Evolutionary conservation across 306 rosid genomes (phyloP).

Genomic region (Carpinus viminea): DNA sequence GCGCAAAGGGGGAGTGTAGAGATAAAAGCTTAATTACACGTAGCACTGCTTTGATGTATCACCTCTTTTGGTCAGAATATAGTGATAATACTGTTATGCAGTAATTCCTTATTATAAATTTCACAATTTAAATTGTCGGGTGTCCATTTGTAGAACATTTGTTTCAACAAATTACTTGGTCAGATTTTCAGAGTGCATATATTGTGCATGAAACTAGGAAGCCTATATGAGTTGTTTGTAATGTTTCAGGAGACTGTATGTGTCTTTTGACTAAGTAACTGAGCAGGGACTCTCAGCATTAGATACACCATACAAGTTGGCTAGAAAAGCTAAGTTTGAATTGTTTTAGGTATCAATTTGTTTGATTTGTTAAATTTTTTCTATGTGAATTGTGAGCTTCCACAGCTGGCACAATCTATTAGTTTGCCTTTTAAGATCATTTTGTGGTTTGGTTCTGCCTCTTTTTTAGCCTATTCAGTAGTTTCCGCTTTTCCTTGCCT

Average conservation of each 20-base stretch:
- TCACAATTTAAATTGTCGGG: neutral
- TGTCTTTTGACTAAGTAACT: neutral
- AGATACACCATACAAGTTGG: neutral
- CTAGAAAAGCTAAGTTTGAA: neutral
- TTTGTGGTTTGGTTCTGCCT: conserved; percentile 11
- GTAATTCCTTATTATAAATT: neutral
- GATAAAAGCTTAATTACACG: neutral
- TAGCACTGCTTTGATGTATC: neutral
- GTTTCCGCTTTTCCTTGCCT: neutral
- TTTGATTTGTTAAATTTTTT: neutral
- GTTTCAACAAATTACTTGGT: neutral
- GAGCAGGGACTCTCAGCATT: conserved; percentile 1
- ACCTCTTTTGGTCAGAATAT: neutral
- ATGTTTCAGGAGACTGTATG: neutral
- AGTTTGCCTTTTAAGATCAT: conserved; percentile 21
- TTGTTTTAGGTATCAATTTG: neutral
- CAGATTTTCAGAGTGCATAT: neutral
- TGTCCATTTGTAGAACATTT: neutral
- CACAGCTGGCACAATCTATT: neutral
- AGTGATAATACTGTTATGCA: neutral
- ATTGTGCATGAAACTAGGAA: neutral
- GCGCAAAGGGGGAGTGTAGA: neutral
- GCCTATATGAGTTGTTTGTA: neutral
- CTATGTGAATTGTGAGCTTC: neutral
- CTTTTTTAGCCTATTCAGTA: neutral